phyloP scores from a whole-genome alignment of 345 rosid species.

The Microthlaspi erraticum region DNA sequence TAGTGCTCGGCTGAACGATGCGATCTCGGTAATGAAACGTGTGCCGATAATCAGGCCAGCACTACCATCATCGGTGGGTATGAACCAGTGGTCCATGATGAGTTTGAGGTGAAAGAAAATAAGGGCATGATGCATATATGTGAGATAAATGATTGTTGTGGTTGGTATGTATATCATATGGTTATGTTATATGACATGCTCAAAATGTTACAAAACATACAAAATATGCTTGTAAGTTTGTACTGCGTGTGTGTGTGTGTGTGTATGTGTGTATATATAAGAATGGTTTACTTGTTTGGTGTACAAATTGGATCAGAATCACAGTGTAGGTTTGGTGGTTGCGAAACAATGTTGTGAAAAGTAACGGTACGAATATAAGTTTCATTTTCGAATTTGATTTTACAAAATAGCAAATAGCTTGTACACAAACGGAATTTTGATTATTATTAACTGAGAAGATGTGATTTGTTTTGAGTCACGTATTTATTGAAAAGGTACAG shows the following conservation, averaged over 20 bases:
- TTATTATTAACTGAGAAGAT: background rate
- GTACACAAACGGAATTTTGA: background rate
- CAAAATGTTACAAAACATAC: constrained; percentile 33
- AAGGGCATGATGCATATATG: constrained; percentile 16
- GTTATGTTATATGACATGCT: constrained; percentile 11
- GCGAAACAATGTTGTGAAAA: background rate
- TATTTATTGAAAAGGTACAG: background rate
- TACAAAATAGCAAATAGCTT: background rate
- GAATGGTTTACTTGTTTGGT: constrained; percentile 14
- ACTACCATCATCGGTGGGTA: constrained; percentile 60
- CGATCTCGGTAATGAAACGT: constrained; percentile 81
- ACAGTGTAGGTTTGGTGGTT: constrained; percentile 16
- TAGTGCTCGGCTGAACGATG: constrained; percentile 82
- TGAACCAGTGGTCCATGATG: constrained; percentile 86
- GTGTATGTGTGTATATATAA: constrained; percentile 6
- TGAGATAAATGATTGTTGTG: constrained; percentile 31
- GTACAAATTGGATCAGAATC: constrained; percentile 24
- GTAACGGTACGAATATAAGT: background rate
- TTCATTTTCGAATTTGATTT: too few relatives aligned
- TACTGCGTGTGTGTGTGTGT: background rate
- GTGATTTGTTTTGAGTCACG: background rate
- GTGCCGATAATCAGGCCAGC: constrained; percentile 80
- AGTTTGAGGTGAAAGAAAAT: constrained; percentile 56
- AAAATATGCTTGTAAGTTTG: constrained; percentile 37
- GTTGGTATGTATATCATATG: constrained; percentile 35